Conservation (phyloP, 108 stramenopile genomes). For the Pelagomonas calceolata region DNA sequence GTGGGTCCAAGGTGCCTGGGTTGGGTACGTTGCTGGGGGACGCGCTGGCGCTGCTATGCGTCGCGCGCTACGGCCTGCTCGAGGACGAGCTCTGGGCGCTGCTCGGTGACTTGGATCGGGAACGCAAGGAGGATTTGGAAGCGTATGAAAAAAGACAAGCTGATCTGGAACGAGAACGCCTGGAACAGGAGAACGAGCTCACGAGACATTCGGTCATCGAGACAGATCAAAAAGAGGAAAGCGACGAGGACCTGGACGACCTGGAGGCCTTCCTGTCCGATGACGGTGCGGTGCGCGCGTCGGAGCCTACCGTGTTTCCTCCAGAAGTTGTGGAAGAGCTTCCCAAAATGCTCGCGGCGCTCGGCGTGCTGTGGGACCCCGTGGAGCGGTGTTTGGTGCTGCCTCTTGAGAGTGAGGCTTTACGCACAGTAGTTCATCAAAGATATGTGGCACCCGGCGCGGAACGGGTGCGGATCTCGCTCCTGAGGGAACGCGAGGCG, state of each 20-base stretch:
- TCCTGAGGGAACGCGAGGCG: neutral
- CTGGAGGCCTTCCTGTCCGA: neutral
- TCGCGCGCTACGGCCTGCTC: conserved; percentile 44
- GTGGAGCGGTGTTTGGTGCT: conserved; percentile 24
- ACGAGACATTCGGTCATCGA: neutral
- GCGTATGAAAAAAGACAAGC: neutral
- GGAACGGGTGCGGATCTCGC: neutral
- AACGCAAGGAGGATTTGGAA: conserved; percentile 5
- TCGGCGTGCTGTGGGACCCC: conserved; percentile 18
- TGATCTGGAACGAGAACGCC: neutral
- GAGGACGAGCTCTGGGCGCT: conserved; percentile 41
- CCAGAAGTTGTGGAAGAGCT: neutral
- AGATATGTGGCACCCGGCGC: conserved; percentile 23
- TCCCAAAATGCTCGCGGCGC: conserved; percentile 2
- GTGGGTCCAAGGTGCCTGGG: conserved; percentile 8
- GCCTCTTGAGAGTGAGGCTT: conserved; percentile 30
- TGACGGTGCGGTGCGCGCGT: neutral
- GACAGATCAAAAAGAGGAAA: neutral
- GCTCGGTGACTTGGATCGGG: conserved; percentile 12
- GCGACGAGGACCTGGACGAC: neutral
- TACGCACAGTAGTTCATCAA: conserved; percentile 34
- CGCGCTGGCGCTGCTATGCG: conserved; percentile 40
- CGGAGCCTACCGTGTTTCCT: neutral
- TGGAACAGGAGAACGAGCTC: neutral
- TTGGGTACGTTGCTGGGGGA: conserved; percentile 32